Percentiles rank a stretch among this genome's conserved stretches.
These are phyloP conservation scores for Prunus yedoensis DNA, from an alignment of 331 rosid genomes.

Conservation along the genomic window DNA sequence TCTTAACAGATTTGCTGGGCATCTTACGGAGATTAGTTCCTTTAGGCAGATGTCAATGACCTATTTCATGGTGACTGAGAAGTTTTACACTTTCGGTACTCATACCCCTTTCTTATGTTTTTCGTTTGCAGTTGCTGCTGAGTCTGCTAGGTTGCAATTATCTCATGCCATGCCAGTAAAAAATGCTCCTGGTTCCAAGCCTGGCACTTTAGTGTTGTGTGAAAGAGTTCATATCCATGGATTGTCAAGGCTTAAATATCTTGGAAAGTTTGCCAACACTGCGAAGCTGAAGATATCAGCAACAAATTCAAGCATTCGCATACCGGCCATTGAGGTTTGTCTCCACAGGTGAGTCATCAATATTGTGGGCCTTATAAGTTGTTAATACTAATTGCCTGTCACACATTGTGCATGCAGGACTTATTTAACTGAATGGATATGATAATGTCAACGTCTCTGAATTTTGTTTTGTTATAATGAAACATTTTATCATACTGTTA, in stretches of 20 bases:
- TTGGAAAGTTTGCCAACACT: conserved; percentile 59
- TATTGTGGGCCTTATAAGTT: background rate
- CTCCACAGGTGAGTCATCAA: conserved; percentile 69
- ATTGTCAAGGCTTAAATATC: conserved; percentile 59
- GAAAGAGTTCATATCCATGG: conserved; percentile 76
- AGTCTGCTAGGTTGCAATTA: conserved; percentile 48
- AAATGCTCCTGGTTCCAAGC: conserved; percentile 68
- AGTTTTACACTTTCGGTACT: background rate
- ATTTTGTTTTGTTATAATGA: background rate
- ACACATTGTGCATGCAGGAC: conserved; percentile 1
- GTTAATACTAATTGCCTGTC: background rate
- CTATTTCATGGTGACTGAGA: background rate
- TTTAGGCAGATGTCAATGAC: background rate
- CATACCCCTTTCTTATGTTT: background rate
- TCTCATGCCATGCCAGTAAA: conserved; percentile 54
- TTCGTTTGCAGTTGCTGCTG: conserved; percentile 46
- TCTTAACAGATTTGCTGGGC: too few species aligned
- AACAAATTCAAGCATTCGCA: conserved; percentile 32
- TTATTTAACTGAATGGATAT: conserved; percentile 3
- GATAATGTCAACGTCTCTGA: background rate
- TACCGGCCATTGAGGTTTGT: conserved; percentile 66
- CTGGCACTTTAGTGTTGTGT: conserved; percentile 51
- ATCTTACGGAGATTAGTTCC: background rate
- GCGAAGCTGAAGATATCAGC: conserved; percentile 62
- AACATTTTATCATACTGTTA: background rate